Evolutionary conservation across 2,329 filamentous ascomycete species (phyloP), one percentile per base, ranked within the genome.

Genomic region (Xenoacremonium recifei): DNA sequence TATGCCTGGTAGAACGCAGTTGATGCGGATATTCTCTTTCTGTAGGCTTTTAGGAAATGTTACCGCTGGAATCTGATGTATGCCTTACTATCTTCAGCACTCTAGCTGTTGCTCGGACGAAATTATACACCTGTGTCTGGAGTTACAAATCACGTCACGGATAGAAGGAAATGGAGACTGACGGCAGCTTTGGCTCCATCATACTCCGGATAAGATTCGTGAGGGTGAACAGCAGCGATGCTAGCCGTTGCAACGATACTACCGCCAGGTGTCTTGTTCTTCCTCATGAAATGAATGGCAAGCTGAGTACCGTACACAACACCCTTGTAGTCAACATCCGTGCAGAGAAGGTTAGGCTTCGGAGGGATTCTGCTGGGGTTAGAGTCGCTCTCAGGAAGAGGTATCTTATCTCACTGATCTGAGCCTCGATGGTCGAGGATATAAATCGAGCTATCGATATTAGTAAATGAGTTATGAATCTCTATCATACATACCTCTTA

Each of bases 241-340:
- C 67, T 72, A 3, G 64, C 62, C 1, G 72, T 75, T 2, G 66
- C 62, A 10, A 74, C 57, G 39, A 76, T 71, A 40, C 60, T 66
- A 1, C 72, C 72, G 3, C 69, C 70, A 1, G 65, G 64, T 0
- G 53, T 55, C 3, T 57, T 50, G 42, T 76, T 77, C 43, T 75
- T 67, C 11, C 73, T 64, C 75, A 77, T 77, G 53, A 75, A 78
- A 49, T 78, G 72, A 9, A 69, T 71, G 2, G 75, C 71, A 7
- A 77, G 60, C 40, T 68, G 65, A 2, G 67, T 70, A 4, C 73
- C 72, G 41, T 76, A 76, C 0, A 77, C 54, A 2, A 78, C 65
- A 4, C 70, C 71, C 53, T 77, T 77, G 58, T 70, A 72, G 51
- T 72, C 66, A n/a, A 75, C 57, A 48, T 78, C 72, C 2, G 73